phyloP scores from a whole-genome alignment of 2,329 filamentous ascomycete genomes.

The Fusarium lateritium region DNA sequence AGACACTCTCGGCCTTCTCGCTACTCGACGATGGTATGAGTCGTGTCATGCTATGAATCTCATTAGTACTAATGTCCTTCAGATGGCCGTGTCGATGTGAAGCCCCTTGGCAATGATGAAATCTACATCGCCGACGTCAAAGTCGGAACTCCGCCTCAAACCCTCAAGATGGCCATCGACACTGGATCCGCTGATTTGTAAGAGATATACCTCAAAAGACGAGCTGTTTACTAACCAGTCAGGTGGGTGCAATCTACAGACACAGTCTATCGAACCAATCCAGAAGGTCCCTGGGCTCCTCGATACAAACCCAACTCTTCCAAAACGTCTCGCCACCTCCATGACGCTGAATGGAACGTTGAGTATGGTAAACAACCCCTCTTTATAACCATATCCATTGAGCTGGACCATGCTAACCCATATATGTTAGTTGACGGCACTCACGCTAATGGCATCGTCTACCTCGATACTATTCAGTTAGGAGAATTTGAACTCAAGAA shows the following conservation, averaged over 20 bases:
- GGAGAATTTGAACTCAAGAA: slow-evolving; percentile 61
- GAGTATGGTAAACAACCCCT: slow-evolving; percentile 62
- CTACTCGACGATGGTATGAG: slow-evolving; percentile 51
- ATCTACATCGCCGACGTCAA: slow-evolving; percentile 61
- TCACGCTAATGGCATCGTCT: slow-evolving; percentile 63
- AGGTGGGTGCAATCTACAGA: slow-evolving; percentile 71
- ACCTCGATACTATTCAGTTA: slow-evolving; percentile 65
- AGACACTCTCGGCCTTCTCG: slow-evolving; percentile 45
- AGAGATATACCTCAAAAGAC: slow-evolving; percentile 56
- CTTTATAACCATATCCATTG: not conserved
- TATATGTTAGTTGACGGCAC: slow-evolving; percentile 59
- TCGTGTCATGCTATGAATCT: too few relatives aligned
- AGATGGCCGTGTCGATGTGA: slow-evolving; percentile 55
- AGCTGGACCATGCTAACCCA: not conserved
- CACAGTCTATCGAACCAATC: slow-evolving; percentile 56
- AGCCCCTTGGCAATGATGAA: slow-evolving; percentile 58
- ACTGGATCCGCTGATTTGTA: slow-evolving; percentile 74
- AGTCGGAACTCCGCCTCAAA: slow-evolving; percentile 65
- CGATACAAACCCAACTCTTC: slow-evolving; percentile 63
- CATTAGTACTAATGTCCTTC: slow-evolving; percentile 26
- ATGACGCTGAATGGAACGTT: slow-evolving; percentile 64
- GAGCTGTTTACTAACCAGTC: slow-evolving; percentile 15
- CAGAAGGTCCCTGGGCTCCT: slow-evolving; percentile 55
- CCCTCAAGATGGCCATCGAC: slow-evolving; percentile 64
- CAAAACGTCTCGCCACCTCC: slow-evolving; percentile 58